These are phyloP conservation scores for Malus hybrid DNA, from an alignment of 331 rosid species.

Conservation along the genomic window DNA sequence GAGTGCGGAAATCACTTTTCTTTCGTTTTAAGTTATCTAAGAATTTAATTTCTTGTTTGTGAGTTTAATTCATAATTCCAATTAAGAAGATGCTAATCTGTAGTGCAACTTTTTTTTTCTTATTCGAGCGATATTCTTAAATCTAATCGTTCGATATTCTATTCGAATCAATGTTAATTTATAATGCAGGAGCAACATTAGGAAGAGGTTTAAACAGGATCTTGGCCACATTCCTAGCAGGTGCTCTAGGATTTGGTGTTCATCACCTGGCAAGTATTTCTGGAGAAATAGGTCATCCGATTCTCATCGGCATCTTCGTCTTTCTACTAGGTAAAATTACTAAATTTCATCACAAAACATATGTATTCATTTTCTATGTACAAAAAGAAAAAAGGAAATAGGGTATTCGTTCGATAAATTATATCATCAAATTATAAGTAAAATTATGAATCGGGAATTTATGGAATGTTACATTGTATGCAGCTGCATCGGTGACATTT, in stretches of 20 bases:
- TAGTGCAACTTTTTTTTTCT: neutral
- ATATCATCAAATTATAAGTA: neutral
- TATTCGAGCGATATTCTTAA: neutral
- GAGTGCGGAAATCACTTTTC: neutral
- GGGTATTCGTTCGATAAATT: neutral
- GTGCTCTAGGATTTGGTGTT: slow-evolving; percentile 37
- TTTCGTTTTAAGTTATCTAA: too few species aligned
- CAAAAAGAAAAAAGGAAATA: neutral
- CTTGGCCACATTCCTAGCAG: slow-evolving; percentile 37
- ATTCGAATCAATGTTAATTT: too few species aligned
- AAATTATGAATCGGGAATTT: neutral
- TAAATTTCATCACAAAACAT: neutral
- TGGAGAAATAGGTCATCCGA: slow-evolving; percentile 13
- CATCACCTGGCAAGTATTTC: slow-evolving; percentile 19
- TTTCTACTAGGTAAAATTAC: slow-evolving; percentile 20
- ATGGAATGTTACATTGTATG: neutral
- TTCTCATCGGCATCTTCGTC: slow-evolving; percentile 22
- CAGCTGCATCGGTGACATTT: slow-evolving; percentile 36
- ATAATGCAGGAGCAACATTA: slow-evolving; percentile 41
- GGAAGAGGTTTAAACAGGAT: slow-evolving; percentile 47
- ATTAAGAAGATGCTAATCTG: neutral
- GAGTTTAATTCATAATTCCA: neutral
- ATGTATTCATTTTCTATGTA: neutral
- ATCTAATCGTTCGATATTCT: too few species aligned
- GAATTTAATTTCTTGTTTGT: neutral